Evolutionary conservation across 441 rosid genomes (phyloP), one percentile per base, ranked within the genome.

Genomic region (Rhodomyrtus psidioides): DNA sequence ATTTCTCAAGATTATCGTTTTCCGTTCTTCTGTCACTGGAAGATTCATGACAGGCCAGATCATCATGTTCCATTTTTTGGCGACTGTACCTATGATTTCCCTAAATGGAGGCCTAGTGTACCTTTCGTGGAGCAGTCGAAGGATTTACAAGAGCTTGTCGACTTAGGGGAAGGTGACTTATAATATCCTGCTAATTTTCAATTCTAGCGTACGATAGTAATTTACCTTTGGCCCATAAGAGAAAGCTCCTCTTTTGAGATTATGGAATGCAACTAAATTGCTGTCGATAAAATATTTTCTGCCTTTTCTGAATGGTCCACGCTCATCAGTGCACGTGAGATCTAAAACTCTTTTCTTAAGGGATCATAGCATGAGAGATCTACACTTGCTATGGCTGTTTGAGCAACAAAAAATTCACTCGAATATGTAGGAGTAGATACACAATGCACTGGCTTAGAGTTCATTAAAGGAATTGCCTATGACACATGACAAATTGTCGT

Each of bases 1-100:
- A 30, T 30, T 62, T 62, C 75, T 62, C 7, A 2, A 62, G 44
- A 62, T 62, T 62, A 24, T 30, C 30, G 75, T 17, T 8, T 27
- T 44, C 39, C 4, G 12, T 62, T 54, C 58, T 26, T 57, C 74
- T 34, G 53, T 59, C 27, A 58, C 62, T 46, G 24, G 53, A 46
- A 55, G 44, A 2, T 53, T 83, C 82, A 84, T 85, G 88, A 83
- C 95, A 97, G 99, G 99, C 99, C 99, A 84, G 99, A 97, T 90
- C 96, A 98, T 79, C 95, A 97, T 91, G 99, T 93, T 24, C 90
- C 98, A 55, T 85, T 97, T 84, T 97, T 95, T 86, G 99, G 99
- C 85, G 97, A 92, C 81, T 91, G 51, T 83, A 88, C 26, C 14
- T 97, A 93, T 84, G 94, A 97, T 87, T 86, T 90, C 75, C 90